Evolutionary conservation across 306 rosid genomes (phyloP).

Genomic region (Sicyos baderoa): DNA sequence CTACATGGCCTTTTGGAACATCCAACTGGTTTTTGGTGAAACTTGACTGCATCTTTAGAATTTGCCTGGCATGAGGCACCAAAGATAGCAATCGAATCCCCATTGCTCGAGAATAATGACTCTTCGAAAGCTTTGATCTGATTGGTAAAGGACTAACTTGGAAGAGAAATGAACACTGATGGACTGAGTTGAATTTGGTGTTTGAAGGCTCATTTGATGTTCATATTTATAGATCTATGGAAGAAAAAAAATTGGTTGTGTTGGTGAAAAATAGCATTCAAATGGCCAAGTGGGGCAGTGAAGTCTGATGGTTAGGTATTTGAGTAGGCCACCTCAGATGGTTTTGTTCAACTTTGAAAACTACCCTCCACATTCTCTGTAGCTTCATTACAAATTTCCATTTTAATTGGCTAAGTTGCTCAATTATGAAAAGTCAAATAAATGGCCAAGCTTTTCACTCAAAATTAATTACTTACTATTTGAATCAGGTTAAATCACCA

Average conservation of each 20-base stretch:
- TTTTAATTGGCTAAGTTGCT: neutral
- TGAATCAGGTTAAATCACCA: too few relatives aligned
- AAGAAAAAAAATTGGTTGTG: neutral
- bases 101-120: neutral
- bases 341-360: conserved; percentile 14
- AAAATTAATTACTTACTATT: neutral
- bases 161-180: neutral
- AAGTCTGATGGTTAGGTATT: conserved; percentile 9
- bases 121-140: conserved; percentile 7
- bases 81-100: conserved; percentile 14
- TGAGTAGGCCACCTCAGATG: conserved; percentile 8
- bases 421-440: neutral
- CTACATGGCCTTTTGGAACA: conserved; percentile 15
- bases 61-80: conserved; percentile 12
- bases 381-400: neutral
- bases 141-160: neutral
- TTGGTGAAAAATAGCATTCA: neutral
- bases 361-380: neutral
- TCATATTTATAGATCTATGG: neutral
- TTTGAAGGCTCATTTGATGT: conserved; percentile 14
- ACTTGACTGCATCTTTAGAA: too few relatives aligned
- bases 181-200: neutral
- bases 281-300: conserved; percentile 11
- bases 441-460: neutral
- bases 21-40: too few relatives aligned